Conservation (phyloP, 2,329 filamentous ascomycete species). For the Claviceps citrina region DNA sequence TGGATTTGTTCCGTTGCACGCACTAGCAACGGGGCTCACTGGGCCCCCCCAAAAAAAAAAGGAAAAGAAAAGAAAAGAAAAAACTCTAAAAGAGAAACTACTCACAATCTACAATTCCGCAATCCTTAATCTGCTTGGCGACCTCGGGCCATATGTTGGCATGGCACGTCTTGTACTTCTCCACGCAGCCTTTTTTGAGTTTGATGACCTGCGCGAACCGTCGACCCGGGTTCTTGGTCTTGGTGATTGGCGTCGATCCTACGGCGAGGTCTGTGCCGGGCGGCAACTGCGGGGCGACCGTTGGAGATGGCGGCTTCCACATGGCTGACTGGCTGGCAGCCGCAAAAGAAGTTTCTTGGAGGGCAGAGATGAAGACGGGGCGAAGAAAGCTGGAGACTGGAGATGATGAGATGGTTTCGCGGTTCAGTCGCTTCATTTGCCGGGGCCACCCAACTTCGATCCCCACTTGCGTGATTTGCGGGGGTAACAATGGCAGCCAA, state of each 20-base stretch:
- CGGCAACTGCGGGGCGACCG: conserved; percentile 6
- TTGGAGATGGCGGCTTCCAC: conserved; percentile 13
- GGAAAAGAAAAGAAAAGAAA: too few species aligned
- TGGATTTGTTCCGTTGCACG: background rate
- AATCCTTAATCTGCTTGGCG: conserved; percentile 57
- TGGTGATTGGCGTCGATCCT: conserved; percentile 1
- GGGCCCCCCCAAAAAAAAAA: too few species aligned
- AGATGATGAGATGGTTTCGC: too few species aligned
- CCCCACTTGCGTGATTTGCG: background rate
- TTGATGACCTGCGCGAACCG: conserved; percentile 59
- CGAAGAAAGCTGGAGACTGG: background rate
- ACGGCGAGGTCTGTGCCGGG: background rate
- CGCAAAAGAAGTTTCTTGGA: too few species aligned
- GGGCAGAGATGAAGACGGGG: background rate
- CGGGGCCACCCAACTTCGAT: too few species aligned
- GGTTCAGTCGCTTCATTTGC: too few species aligned
- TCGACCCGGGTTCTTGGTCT: conserved; percentile 27
- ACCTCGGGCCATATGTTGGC: conserved; percentile 65
- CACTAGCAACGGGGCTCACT: background rate
- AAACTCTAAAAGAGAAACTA: too few species aligned
- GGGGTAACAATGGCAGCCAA: too few species aligned
- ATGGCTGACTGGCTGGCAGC: too few species aligned
- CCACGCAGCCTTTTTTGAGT: conserved; percentile 49
- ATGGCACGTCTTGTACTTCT: conserved; percentile 60
- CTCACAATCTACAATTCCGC: conserved; percentile 58